Percentiles rank a stretch among this genome's conserved stretches.
Conservation (phyloP, 371 early-diverging fungal species). For the Rhizopus microsporus region DNA sequence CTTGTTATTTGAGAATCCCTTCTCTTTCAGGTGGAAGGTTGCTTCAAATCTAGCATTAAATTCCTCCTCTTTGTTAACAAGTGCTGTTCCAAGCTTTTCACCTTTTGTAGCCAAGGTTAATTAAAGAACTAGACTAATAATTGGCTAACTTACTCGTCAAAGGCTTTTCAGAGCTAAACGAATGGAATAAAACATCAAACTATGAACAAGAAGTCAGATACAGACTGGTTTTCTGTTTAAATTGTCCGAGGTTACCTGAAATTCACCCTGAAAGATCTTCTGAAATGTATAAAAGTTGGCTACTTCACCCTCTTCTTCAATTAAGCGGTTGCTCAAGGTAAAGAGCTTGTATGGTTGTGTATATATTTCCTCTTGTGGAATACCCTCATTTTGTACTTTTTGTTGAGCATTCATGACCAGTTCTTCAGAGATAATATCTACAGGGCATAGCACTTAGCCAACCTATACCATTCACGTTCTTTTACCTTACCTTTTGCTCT, state of each 20-base stretch:
- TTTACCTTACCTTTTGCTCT: conserved; percentile 43
- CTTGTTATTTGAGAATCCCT: conserved; percentile 63
- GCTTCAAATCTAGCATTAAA: conserved; percentile 82
- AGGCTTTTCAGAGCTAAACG: conserved; percentile 35
- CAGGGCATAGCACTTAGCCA: not conserved
- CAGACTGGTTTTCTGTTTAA: too few species aligned
- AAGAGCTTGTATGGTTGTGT: conserved; percentile 35
- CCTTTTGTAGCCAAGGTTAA: conserved; percentile 17
- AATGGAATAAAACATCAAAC: conserved; percentile 65
- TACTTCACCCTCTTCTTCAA: conserved; percentile 38
- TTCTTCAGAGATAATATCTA: conserved; percentile 32
- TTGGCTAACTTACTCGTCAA: conserved; percentile 26
- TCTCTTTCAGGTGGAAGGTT: conserved; percentile 65
- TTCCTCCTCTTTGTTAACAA: conserved; percentile 26
- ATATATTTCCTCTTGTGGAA: conserved; percentile 27
- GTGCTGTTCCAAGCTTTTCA: conserved; percentile 23
- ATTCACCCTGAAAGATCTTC: conserved; percentile 56
- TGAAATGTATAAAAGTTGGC: conserved; percentile 61
- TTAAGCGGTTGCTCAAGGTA: conserved; percentile 35
- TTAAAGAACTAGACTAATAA: not conserved
- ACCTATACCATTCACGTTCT: not conserved
- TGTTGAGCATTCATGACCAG: conserved; percentile 26
- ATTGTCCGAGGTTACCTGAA: conserved; percentile 47
- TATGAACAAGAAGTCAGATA: conserved; percentile 16
- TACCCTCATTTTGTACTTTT: conserved; percentile 8